Base-by-base conservation (phyloP, 192 early-diverging fungal genomes). In the Backusella tarrabulga region DNA sequence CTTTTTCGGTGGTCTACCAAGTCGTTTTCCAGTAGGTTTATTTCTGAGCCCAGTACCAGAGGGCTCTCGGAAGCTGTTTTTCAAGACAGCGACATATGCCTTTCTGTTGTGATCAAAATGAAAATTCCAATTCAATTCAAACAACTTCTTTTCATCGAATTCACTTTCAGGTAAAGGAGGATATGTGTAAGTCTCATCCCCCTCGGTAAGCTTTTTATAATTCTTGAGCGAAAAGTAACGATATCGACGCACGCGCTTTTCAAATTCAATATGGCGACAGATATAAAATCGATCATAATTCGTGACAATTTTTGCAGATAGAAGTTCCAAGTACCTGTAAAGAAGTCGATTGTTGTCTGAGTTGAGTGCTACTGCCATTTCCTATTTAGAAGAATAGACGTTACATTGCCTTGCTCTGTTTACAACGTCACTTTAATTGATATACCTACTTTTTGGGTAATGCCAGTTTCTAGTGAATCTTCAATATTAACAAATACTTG, bases 191-290 rank as follows among this genome's bases (percentile, higher is more conserved):
- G 21, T 34, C 7, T 76, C 42, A 26, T 42, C 34, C 23, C 54
- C 7, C 38, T 70, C 75, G 7, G 21, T 19, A 3, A 40, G 11
- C 7, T 36, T 76, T 29, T 68, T 52, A 17, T 69, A 79, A 2
- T 1, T 50, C 21, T 35, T 14, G 50, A 50, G 67, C 1, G 67
- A 29, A 44, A 42, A 79, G 34, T 79, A 79, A 8, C 77, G 72
- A 50, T 79, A 79, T 6, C 77, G 60, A 21, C 73, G 36, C 23
- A 69, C 34, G 29, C 72, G 72, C 6, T 73, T 73, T 40, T 69
- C 77, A 68, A 79, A 79, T 56, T 79, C 77, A 7, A 79, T 26
- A n/a, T 34, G 60, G 54, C 77, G 77, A 32, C 68, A 32, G 5
- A 67, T 21, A 56, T 42, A 72, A 41, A 74, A 74, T 38, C 44